phyloP scores from a whole-genome alignment of 139 green algal species.

The Chlorella sp. region DNA sequence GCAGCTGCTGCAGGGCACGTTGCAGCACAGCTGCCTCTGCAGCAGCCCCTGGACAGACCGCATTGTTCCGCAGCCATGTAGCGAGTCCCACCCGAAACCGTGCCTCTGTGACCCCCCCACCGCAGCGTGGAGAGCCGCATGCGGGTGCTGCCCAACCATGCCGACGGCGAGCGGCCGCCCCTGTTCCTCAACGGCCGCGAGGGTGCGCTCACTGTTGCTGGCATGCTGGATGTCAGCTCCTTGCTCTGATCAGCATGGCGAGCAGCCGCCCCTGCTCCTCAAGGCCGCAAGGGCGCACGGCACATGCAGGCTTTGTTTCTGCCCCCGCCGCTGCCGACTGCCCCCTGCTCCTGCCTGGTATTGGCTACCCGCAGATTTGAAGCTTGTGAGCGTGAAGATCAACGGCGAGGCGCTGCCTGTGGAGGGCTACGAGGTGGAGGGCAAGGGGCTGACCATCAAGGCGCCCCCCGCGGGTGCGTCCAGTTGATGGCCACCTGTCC shows the following conservation, averaged over 20 bases:
- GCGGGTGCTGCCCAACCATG: conserved; percentile 58
- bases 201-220: conserved; percentile 12
- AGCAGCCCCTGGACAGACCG: no score
- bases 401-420: conserved; percentile 46
- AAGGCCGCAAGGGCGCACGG: not conserved
- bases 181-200: conserved; percentile 60
- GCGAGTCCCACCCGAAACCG: no score
- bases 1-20: no score
- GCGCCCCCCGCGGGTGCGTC: not conserved
- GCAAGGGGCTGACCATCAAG: conserved; percentile 48
- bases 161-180: not conserved
- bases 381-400: conserved; percentile 63
- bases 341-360: not conserved
- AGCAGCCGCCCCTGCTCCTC: no score
- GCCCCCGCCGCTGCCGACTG: not conserved
- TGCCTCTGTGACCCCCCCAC: no score
- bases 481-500: no score
- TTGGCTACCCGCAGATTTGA: conserved; percentile 40
- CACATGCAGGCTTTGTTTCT: not conserved
- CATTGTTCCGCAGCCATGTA: no score
- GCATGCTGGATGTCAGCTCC: not conserved
- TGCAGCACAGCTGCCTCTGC: no score
- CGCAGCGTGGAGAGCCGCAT: conserved; percentile 60
- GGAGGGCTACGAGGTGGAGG: conserved; percentile 39
- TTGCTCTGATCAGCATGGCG: no score